Evolutionary conservation across 208 protist genomes (phyloP).

Genomic region (Sergeia podlipaevii): DNA sequence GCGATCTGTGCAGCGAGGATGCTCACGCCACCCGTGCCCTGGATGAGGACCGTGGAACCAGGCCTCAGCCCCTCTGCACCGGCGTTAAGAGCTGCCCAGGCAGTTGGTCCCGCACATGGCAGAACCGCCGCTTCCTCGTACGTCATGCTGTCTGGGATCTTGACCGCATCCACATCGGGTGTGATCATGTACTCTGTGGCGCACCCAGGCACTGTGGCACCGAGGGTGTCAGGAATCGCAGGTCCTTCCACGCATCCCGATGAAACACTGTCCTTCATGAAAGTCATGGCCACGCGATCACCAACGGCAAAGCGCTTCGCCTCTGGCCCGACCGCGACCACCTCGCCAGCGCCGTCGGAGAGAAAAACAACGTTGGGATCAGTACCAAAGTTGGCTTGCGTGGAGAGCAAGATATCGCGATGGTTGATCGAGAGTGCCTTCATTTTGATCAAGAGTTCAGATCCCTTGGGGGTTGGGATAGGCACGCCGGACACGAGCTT

Average conservation of each 20-base stretch:
- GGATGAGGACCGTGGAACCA: conserved; percentile 22
- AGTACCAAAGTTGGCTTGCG: conserved; percentile 6
- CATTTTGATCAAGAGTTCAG: conserved; percentile 18
- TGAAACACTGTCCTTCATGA: conserved; percentile 8
- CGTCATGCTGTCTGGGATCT: conserved; percentile 15
- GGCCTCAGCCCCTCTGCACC: conserved; percentile 17
- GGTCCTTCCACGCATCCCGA: conserved; percentile 18
- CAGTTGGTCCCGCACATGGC: conserved; percentile 23
- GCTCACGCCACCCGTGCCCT: conserved; percentile 32
- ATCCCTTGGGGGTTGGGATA: conserved; percentile 10
- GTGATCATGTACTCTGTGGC: conserved; percentile 23
- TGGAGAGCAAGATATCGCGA: conserved; percentile 20
- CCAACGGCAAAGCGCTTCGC: conserved; percentile 12
- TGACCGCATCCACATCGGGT: conserved; percentile 10
- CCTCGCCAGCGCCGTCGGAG: conserved; percentile 20
- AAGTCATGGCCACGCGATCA: conserved; percentile 22
- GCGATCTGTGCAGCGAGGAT: conserved; percentile 26
- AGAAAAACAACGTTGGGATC: conserved; percentile 18
- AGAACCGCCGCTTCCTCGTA: conserved; percentile 24
- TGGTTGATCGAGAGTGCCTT: conserved; percentile 23
- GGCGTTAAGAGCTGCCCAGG: conserved; percentile 25
- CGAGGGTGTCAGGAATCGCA: conserved; percentile 16
- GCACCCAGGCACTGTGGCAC: conserved; percentile 18
- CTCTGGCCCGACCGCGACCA: conserved; percentile 7
- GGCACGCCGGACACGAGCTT: conserved; percentile 7